Evolutionary conservation across 257 asterid species (phyloP).

Genomic region (Asclepias syriaca): DNA sequence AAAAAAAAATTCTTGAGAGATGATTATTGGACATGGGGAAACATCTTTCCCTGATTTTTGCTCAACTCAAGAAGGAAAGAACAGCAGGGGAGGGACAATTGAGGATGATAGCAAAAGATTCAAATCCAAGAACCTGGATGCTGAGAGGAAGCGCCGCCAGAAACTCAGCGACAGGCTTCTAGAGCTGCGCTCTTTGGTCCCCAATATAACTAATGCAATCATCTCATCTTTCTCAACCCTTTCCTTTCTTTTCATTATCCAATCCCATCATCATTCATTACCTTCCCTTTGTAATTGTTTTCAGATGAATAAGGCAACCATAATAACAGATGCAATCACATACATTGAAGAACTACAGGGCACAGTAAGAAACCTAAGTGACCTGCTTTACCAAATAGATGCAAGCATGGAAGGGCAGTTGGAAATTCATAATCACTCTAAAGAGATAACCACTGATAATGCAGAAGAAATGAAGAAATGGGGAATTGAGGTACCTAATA

Average conservation of each 20-base stretch:
- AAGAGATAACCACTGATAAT: conserved; percentile 8
- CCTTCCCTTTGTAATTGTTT: conserved; percentile 5
- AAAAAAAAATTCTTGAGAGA: neutral
- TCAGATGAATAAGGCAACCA: conserved; percentile 74
- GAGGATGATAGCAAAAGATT: conserved; percentile 26
- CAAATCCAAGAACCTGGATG: conserved; percentile 76
- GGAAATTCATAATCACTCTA: conserved; percentile 11
- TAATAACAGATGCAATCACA: conserved; percentile 69
- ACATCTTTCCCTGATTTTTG: conserved; percentile 21
- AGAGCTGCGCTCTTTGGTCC: conserved; percentile 72
- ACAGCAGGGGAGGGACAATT: neutral
- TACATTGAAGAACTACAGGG: conserved; percentile 55
- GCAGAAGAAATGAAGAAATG: conserved; percentile 40
- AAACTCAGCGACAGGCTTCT: conserved; percentile 64
- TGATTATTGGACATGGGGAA: conserved; percentile 22
- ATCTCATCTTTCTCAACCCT: neutral
- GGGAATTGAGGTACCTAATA: conserved; percentile 39
- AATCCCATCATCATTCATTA: no score
- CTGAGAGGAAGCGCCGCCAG: conserved; percentile 71
- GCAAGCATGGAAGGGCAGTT: conserved; percentile 20
- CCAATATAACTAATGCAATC: conserved; percentile 76
- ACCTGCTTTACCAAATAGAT: conserved; percentile 52
- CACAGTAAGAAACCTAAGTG: conserved; percentile 45
- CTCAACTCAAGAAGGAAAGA: conserved; percentile 16
- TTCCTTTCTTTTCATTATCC: neutral